These are phyloP conservation scores for Coleophoma crateriformis DNA, from an alignment of 2,329 filamentous ascomycete species.

Conservation along the genomic window DNA sequence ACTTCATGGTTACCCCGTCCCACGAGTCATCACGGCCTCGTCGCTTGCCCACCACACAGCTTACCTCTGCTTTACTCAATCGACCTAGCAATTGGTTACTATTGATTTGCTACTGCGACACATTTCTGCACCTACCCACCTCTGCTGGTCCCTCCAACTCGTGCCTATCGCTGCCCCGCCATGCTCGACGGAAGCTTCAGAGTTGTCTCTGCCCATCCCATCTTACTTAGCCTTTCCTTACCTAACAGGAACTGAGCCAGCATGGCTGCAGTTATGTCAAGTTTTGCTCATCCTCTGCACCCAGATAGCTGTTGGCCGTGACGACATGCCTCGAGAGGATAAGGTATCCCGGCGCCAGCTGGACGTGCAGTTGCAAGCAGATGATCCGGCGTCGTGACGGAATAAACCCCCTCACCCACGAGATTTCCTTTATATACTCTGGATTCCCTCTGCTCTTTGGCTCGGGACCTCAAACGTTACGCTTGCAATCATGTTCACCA, in stretches of 20 bases:
- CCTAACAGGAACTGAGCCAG: conserved; percentile 6
- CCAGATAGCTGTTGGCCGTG: not conserved
- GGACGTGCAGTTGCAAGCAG: not conserved
- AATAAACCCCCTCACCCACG: conserved; percentile 8
- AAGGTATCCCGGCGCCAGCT: not conserved
- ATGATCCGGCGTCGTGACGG: conserved; percentile 12
- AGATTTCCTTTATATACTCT: not conserved
- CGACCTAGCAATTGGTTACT: not conserved
- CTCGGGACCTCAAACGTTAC: not conserved
- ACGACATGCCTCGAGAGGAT: conserved; percentile 3
- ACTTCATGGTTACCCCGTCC: not conserved
- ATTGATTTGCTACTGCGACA: not conserved
- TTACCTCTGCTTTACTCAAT: not conserved
- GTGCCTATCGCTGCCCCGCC: conserved; percentile 9
- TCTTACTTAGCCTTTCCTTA: conserved; percentile 5
- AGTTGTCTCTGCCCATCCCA: not conserved
- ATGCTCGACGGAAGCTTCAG: not conserved
- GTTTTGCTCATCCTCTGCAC: not conserved
- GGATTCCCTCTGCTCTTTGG: not conserved
- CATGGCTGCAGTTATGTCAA: not conserved
- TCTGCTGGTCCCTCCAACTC: not conserved
- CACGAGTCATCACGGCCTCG: not conserved
- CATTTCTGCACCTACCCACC: not conserved
- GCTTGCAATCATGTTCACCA: conserved; percentile 18
- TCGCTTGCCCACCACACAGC: not conserved